Evolutionary conservation across 805 yeast species (phyloP).

Genomic region (Monosporozyma servazzii): DNA sequence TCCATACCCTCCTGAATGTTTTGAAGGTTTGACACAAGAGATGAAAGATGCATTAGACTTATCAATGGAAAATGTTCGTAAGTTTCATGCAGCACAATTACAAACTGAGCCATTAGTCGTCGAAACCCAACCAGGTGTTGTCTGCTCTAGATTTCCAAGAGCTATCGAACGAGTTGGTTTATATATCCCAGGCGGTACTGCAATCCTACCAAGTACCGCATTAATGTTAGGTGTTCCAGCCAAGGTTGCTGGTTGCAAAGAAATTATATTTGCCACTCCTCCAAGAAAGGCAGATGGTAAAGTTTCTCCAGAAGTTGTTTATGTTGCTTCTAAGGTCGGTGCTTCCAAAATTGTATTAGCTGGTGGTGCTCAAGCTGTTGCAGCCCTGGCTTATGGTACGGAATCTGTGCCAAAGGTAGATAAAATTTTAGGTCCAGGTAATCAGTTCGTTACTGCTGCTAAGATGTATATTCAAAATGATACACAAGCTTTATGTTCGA

Average conservation of each 20-base stretch:
- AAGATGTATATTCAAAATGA: slow-evolving; percentile 96
- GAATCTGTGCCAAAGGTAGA: slow-evolving; percentile 87
- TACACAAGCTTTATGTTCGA: slow-evolving; percentile 87
- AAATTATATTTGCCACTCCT: slow-evolving; percentile 89
- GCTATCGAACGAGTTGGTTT: slow-evolving; percentile 93
- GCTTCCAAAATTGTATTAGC: slow-evolving; percentile 86
- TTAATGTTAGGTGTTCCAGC: slow-evolving; percentile 99
- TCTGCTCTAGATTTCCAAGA: slow-evolving; percentile 88
- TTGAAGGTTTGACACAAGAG: slow-evolving; percentile 61
- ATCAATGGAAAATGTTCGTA: slow-evolving; percentile 78
- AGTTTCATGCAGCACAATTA: slow-evolving; percentile 89
- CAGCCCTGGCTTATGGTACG: slow-evolving; percentile 98
- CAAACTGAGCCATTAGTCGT: slow-evolving; percentile 65
- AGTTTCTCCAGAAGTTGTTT: slow-evolving; percentile 92
- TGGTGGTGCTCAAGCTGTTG: slow-evolving; percentile 99
- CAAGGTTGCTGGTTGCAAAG: slow-evolving; percentile 91
- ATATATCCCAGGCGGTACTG: slow-evolving; percentile 98
- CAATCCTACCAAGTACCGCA: slow-evolving; percentile 95
- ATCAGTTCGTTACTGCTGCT: slow-evolving; percentile 98
- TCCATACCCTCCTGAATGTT: slow-evolving; percentile 74
- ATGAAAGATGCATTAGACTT: slow-evolving; percentile 81
- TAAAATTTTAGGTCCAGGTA: slow-evolving; percentile 97
- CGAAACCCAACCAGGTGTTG: slow-evolving; percentile 90
- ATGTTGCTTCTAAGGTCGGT: slow-evolving; percentile 93
- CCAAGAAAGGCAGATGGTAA: slow-evolving; percentile 83